A percentile compares a stretch with the other conserved stretches of the same genome.
phyloP scores from a whole-genome alignment of 2,329 filamentous ascomycete genomes.

The Colletotrichum sp. region DNA sequence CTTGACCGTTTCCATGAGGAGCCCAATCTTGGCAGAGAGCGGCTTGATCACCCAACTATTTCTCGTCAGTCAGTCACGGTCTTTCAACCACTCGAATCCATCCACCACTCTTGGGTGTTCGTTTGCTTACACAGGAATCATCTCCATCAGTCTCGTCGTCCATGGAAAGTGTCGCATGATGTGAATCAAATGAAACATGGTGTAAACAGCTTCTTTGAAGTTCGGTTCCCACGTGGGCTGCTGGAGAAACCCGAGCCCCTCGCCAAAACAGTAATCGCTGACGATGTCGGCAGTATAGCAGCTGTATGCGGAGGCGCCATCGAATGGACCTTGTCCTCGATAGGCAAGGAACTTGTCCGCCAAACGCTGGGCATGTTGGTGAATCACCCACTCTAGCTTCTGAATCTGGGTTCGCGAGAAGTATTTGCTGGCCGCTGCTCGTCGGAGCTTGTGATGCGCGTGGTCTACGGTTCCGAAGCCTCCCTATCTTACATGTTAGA shows the following conservation, averaged over 20 bases:
- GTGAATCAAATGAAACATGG: conserved; percentile 17
- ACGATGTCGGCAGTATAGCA: conserved; percentile 43
- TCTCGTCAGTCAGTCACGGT: neutral
- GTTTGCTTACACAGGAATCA: conserved; percentile 6
- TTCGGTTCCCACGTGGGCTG: conserved; percentile 12
- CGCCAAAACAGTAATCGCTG: conserved; percentile 38
- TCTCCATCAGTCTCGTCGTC: conserved; percentile 1
- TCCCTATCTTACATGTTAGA: neutral
- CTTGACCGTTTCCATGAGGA: neutral
- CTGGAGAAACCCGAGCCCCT: conserved; percentile 17
- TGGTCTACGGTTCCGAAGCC: conserved; percentile 35
- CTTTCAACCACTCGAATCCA: neutral
- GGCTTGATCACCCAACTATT: neutral
- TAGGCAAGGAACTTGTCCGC: neutral
- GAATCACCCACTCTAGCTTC: neutral
- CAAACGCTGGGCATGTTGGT: neutral
- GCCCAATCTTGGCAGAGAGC: neutral
- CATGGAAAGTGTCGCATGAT: conserved; percentile 16
- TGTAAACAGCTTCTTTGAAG: conserved; percentile 14
- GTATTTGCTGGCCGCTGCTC: conserved; percentile 33
- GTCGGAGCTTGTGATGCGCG: conserved; percentile 35
- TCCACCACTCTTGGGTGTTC: neutral
- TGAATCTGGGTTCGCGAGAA: conserved; percentile 31
- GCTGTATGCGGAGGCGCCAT: conserved; percentile 39
- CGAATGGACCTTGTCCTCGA: conserved; percentile 27